A percentile compares a stretch with the other conserved stretches of the same genome.
Evolutionary conservation across 805 yeast genomes (phyloP).

Genomic region (Nematodospora valgi): DNA sequence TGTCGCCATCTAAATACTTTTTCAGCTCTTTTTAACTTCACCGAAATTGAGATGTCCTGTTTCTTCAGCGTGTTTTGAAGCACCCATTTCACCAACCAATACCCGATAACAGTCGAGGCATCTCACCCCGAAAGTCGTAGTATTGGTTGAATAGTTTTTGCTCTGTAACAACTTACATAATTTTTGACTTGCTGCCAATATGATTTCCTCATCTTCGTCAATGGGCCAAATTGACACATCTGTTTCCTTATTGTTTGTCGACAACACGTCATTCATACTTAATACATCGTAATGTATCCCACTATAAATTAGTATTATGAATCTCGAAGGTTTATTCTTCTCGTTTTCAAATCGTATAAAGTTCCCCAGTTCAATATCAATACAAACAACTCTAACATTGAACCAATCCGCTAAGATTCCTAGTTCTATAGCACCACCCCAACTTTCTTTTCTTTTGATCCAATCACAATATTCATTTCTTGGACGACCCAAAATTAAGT

Average conservation of each 20-base stretch:
- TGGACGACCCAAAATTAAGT: conserved; percentile 54
- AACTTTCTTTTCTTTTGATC: conserved; percentile 57
- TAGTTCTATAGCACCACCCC: conserved; percentile 86
- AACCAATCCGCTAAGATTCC: conserved; percentile 56
- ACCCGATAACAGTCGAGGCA: conserved; percentile 54
- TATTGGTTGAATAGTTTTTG: conserved; percentile 62
- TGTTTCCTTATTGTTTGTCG: conserved; percentile 19
- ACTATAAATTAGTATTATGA: conserved; percentile 55
- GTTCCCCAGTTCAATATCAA: conserved; percentile 63
- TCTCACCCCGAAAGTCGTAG: conserved; percentile 51
- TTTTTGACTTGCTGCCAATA: conserved; percentile 13
- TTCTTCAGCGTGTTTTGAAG: conserved; percentile 57
- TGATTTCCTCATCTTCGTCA: conserved; percentile 31
- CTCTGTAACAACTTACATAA: conserved; percentile 46
- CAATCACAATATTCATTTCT: conserved; percentile 51
- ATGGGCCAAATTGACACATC: conserved; percentile 44
- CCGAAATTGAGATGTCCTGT: conserved; percentile 65
- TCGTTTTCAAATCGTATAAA: conserved; percentile 48
- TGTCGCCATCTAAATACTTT: neutral
- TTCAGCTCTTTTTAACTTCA: conserved; percentile 34
- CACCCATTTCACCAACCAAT: conserved; percentile 62
- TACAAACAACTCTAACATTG: conserved; percentile 50
- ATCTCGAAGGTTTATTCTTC: conserved; percentile 33
- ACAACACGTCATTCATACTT: conserved; percentile 28
- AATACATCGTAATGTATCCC: conserved; percentile 75